A percentile compares a stretch with the other conserved stretches of the same genome.
These are phyloP conservation scores for Saccharomyces hybrid DNA, from an alignment of 1,139 yeast species.

Conservation along the genomic window DNA sequence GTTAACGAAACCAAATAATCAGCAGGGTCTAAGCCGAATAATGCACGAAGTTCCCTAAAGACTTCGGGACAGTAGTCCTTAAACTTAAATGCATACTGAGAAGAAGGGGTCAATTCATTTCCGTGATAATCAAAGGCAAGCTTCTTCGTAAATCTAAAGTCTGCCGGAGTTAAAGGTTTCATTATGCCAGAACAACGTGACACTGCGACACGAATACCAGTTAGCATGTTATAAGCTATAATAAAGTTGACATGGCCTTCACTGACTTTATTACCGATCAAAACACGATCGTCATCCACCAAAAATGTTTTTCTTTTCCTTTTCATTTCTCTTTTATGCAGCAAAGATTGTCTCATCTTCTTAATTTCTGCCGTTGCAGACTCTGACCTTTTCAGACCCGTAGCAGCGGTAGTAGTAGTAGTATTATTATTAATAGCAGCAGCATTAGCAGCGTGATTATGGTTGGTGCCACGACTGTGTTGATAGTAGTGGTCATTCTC, in stretches of 20 bases:
- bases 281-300: slow-evolving; percentile 52
- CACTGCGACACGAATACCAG: slow-evolving; percentile 93
- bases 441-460: background rate
- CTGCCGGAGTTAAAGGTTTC: slow-evolving; percentile 60
- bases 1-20: slow-evolving; percentile 90
- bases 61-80: slow-evolving; percentile 96
- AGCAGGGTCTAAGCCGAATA: slow-evolving; percentile 88
- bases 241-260: slow-evolving; percentile 92
- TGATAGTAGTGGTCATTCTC: slow-evolving; percentile 3
- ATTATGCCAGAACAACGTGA: slow-evolving; percentile 85
- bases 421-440: background rate
- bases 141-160: slow-evolving; percentile 66
- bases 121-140: slow-evolving; percentile 84
- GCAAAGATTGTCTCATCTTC: slow-evolving; percentile 26
- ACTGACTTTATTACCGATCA: slow-evolving; percentile 74
- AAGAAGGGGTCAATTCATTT: slow-evolving; percentile 74
- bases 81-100: slow-evolving; percentile 91
- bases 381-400: slow-evolving; percentile 24
- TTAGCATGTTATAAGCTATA: slow-evolving; percentile 93
- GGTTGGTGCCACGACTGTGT: background rate
- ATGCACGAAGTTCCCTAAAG: slow-evolving; percentile 70
- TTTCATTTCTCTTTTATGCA: slow-evolving; percentile 30
- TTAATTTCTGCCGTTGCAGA: slow-evolving; percentile 28
- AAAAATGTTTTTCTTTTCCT: slow-evolving; percentile 28
- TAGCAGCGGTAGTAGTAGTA: slow-evolving; percentile 6